Conservation (phyloP, 257 asterid species). For the Ajuga chamaepitys region DNA sequence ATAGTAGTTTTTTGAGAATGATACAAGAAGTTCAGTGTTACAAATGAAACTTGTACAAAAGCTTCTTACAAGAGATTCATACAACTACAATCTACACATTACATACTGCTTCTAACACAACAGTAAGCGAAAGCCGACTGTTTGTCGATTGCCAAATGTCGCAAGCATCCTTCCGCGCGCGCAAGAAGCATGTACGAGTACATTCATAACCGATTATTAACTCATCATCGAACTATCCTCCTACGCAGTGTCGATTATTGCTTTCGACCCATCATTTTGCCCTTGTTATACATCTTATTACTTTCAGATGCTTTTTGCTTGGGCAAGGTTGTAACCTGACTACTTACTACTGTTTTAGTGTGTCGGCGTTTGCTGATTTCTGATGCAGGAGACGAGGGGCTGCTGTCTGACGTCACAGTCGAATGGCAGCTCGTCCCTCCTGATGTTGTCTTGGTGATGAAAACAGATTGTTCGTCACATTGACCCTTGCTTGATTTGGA, state of each 20-base stretch:
- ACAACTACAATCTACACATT: conserved; percentile 12
- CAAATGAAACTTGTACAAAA: neutral
- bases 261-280: conserved; percentile 23
- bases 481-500: conserved; percentile 6
- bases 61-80: neutral
- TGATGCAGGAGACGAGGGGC: conserved; percentile 31
- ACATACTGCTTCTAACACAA: neutral
- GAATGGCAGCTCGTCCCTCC: conserved; percentile 36
- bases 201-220: neutral
- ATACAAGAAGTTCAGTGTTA: neutral
- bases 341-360: neutral
- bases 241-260: neutral
- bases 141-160: neutral
- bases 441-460: conserved; percentile 4
- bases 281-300: conserved; percentile 4
- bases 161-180: too few species aligned
- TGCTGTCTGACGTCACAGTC: conserved; percentile 36
- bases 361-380: conserved; percentile 11
- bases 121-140: neutral
- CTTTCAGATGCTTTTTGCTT: conserved; percentile 22
- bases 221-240: neutral
- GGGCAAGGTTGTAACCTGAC: conserved; percentile 1
- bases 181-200: too few species aligned
- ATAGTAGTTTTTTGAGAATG: too few species aligned
- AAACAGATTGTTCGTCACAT: conserved; percentile 1